Evolutionary conservation across 2,329 filamentous ascomycete genomes (phyloP).

Genomic region (Cadophora luteo-olivacea): DNA sequence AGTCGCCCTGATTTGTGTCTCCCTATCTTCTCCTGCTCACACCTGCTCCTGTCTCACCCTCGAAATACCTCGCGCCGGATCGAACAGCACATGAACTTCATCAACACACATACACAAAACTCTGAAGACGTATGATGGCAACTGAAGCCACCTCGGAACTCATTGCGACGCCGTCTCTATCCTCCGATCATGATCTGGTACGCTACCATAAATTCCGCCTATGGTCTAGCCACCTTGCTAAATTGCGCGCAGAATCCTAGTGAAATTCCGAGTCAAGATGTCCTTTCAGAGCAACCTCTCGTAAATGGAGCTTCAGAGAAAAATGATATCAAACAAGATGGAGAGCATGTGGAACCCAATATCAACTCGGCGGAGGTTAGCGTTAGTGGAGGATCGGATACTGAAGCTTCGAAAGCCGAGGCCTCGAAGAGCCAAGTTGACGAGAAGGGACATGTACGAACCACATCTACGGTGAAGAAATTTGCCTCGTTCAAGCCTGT

Average conservation of each 20-base stretch:
- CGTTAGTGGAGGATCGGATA: slow-evolving; percentile 78
- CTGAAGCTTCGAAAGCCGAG: slow-evolving; percentile 69
- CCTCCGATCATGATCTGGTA: slow-evolving; percentile 44
- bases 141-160: slow-evolving; percentile 63
- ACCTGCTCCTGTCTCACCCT: slow-evolving; percentile 26
- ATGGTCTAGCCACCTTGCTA: slow-evolving; percentile 27
- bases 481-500: slow-evolving; percentile 82
- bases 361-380: slow-evolving; percentile 70
- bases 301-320: slow-evolving; percentile 57
- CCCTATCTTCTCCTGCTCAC: slow-evolving; percentile 14
- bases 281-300: slow-evolving; percentile 45
- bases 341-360: slow-evolving; percentile 62
- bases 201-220: slow-evolving; percentile 13
- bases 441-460: slow-evolving; percentile 64
- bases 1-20: slow-evolving; percentile 18
- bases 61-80: slow-evolving; percentile 34
- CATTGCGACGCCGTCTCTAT: slow-evolving; percentile 46
- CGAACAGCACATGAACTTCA: slow-evolving; percentile 44
- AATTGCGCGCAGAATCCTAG: slow-evolving; percentile 42
- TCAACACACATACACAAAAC: slow-evolving; percentile 41
- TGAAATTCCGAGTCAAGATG: slow-evolving; percentile 60
- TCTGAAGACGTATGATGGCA: slow-evolving; percentile 67
- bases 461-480: slow-evolving; percentile 71
- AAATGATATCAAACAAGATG: slow-evolving; percentile 62
- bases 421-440: slow-evolving; percentile 60